Evolutionary conservation across 305 asterid genomes (phyloP).

Genomic region (Monarda citriodora): DNA sequence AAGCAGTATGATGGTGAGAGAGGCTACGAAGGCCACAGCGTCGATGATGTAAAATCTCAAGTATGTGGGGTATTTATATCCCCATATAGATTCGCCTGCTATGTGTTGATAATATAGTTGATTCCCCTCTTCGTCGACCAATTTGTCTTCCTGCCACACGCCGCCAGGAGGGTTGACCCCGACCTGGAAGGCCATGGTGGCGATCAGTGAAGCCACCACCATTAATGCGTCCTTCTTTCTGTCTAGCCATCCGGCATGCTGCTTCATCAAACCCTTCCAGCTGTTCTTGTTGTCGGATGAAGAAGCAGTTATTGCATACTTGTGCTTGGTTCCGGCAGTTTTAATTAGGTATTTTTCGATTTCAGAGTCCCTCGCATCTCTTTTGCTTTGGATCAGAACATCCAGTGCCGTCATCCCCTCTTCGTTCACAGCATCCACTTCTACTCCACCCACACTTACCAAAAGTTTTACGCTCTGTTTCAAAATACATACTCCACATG

Average conservation of each 20-base stretch:
- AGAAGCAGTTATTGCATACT: too few species aligned
- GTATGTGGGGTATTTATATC: neutral
- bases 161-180: slow-evolving; percentile 28
- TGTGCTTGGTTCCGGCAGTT: neutral
- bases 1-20: slow-evolving; percentile 26
- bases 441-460: neutral
- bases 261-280: neutral
- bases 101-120: neutral
- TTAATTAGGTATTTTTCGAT: slow-evolving; percentile 8
- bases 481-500: too few species aligned
- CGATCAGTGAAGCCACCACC: slow-evolving; percentile 30
- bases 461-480: slow-evolving; percentile 8
- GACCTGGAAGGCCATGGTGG: slow-evolving; percentile 28
- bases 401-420: slow-evolving; percentile 19
- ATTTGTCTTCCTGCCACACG: slow-evolving; percentile 11
- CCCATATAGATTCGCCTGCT: neutral
- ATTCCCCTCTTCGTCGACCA: neutral
- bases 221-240: slow-evolving; percentile 11
- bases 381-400: slow-evolving; percentile 11
- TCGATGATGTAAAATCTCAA: neutral
- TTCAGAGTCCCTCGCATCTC: slow-evolving; percentile 17
- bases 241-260: slow-evolving; percentile 10
- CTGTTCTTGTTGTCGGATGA: neutral
- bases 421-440: slow-evolving; percentile 18
- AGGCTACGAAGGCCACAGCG: slow-evolving; percentile 12